Evolutionary conservation across 495 filamentous ascomycete species (phyloP).

Genomic region (Xylaria flabelliformis): DNA sequence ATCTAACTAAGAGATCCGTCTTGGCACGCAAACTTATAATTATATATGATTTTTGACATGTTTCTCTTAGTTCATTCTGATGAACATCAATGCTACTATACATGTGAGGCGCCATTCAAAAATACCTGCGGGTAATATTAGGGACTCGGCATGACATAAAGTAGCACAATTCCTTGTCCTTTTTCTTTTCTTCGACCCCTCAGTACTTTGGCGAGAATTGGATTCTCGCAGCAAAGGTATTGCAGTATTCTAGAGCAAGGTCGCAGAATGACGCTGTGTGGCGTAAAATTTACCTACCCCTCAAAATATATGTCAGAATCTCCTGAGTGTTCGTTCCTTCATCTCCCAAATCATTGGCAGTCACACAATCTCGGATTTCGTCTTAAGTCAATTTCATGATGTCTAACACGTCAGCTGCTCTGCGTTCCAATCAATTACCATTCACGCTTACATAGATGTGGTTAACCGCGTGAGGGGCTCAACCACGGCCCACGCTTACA

Average conservation of each 20-base stretch:
- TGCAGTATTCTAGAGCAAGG: background rate
- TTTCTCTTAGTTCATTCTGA: background rate
- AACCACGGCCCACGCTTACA: background rate
- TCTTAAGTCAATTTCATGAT: background rate
- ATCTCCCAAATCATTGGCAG: background rate
- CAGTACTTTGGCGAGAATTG: background rate
- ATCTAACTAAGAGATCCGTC: background rate
- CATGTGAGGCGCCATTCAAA: background rate
- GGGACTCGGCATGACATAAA: background rate
- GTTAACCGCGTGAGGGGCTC: background rate
- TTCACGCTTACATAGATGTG: background rate
- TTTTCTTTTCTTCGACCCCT: background rate
- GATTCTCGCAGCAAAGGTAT: background rate
- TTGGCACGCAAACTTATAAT: background rate
- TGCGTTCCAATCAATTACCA: background rate
- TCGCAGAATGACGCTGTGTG: background rate
- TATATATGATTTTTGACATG: background rate
- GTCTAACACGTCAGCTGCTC: background rate
- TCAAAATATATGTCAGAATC: background rate
- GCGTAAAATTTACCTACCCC: background rate
- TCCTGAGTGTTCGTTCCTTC: too few relatives aligned
- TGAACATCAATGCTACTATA: background rate
- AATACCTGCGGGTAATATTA: background rate
- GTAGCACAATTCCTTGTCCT: too few relatives aligned
- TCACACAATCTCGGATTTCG: background rate